Base-by-base conservation (phyloP, 352 stramenopile genomes). In the Pythium brachiatum region DNA sequence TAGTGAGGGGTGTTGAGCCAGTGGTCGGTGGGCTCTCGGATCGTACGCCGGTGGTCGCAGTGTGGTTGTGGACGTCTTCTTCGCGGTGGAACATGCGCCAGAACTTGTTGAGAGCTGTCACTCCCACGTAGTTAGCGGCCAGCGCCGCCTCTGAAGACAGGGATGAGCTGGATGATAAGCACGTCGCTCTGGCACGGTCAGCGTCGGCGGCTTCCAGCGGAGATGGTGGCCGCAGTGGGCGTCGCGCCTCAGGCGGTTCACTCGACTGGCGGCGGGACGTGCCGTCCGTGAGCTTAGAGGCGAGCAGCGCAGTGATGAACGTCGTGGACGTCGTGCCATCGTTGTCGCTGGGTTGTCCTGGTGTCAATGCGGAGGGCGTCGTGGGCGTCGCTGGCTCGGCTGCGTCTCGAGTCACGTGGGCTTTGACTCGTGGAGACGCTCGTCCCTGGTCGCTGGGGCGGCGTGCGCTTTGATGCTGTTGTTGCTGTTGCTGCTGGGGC, bases 31-130 rank as follows among this genome's bases (percentile, higher is more conserved):
- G 36, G 21, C 26, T 58, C 31, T 57, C 57, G 1, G 63, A 50
- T 8, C 51, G 58, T 1, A 41, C 7, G 1, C 52, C 21, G 50
- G 55, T 29, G 20, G 69, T 58, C 2, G 48, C n/a, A 58, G 74
- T 74, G 66, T 87, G 76, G 65, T 87, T 85, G 59, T 76, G 73
- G 29, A 86, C 70, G 0, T 64, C 72, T 50, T 90, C 79, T 48
- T 93, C 76, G 2, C 75, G 78, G 31, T 90, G 83, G 57, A 93
- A 93, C 47, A 89, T 76, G 27, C 57, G 60, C 81, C 83, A 93
- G 66, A 91, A 91, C 25, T 72, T 64, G 13, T 79, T 64, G 57
- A 93, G 72, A 4, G 81, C 81, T 5, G 85, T 71, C 20, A 25
- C 16, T 21, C 81, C 83, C 46, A 89, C 76, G 73, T 93, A 90